A percentile compares a stretch with the other conserved stretches of the same genome.
These are phyloP conservation scores for Phytopythium sindhum DNA, from an alignment of 352 stramenopile genomes.

Conservation along the genomic window DNA sequence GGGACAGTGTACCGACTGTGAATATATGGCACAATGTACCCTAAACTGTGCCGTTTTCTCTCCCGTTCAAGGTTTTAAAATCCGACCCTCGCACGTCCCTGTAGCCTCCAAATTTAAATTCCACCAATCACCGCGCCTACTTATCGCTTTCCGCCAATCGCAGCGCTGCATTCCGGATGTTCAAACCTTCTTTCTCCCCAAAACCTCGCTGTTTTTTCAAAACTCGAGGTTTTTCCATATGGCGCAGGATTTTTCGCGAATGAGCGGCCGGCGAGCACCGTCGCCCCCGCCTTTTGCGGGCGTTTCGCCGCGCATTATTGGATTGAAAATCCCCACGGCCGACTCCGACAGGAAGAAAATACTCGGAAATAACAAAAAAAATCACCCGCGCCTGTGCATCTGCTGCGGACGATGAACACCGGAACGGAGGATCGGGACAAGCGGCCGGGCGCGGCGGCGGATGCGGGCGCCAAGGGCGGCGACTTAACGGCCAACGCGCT, in stretches of 20 bases:
- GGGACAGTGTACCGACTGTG: not conserved
- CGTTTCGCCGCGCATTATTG: constrained; percentile 46
- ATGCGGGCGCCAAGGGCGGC: constrained; percentile 11
- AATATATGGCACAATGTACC: not conserved
- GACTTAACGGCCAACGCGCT: constrained; percentile 19
- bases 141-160: constrained; percentile 35
- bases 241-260: constrained; percentile 36
- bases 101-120: constrained; percentile 31
- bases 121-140: constrained; percentile 23
- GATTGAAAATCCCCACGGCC: constrained; percentile 57
- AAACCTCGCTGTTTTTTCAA: constrained; percentile 7
- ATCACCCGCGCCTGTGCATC: not conserved
- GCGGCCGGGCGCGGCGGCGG: not conserved
- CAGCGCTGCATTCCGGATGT: not conserved
- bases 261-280: constrained; percentile 11
- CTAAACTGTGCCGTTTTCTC: not conserved
- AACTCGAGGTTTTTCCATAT: constrained; percentile 16
- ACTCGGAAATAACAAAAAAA: constrained; percentile 10
- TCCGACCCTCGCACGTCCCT: not conserved
- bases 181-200: not conserved
- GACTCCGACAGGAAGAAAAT: constrained; percentile 71
- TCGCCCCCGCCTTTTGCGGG: not conserved
- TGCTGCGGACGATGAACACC: constrained; percentile 4
- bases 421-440: constrained; percentile 2
- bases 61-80: not conserved